phyloP scores from a whole-genome alignment of 495 filamentous ascomycete species.

The Talaromyces borbonicus region DNA sequence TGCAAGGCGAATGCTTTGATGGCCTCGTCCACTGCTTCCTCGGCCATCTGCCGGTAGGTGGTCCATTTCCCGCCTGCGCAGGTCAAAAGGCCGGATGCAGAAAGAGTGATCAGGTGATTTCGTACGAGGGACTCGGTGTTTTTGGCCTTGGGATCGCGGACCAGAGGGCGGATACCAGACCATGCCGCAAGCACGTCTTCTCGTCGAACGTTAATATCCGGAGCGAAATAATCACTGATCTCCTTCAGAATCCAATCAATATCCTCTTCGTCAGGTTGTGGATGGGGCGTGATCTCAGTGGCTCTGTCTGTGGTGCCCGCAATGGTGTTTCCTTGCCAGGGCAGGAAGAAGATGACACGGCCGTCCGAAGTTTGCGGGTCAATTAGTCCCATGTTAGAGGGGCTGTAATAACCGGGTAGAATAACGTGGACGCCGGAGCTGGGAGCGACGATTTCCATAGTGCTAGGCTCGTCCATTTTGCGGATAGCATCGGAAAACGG shows the following conservation, averaged over 20 bases:
- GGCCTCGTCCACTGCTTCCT: conserved; percentile 91
- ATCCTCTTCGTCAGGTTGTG: conserved; percentile 81
- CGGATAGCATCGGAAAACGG: conserved; percentile 91
- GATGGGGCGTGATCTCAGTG: conserved; percentile 69
- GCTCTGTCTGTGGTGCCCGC: conserved; percentile 93
- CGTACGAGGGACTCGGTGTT: conserved; percentile 93
- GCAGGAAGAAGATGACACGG: conserved; percentile 97
- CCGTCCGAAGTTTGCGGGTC: conserved; percentile 93
- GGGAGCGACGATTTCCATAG: conserved; percentile 84
- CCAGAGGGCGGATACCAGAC: conserved; percentile 88
- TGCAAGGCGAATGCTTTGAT: conserved; percentile 67
- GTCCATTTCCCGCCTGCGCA: conserved; percentile 99
- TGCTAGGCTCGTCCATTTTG: conserved; percentile 71
- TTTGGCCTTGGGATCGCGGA: conserved; percentile 86
- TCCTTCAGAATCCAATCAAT: conserved; percentile 96
- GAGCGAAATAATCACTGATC: conserved; percentile 78
- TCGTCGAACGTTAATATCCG: conserved; percentile 87
- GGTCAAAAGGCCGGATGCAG: conserved; percentile 76
- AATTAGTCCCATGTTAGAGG: conserved; percentile 91
- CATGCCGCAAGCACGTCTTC: conserved; percentile 94
- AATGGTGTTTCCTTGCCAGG: conserved; percentile 99
- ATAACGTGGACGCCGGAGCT: conserved; percentile 92
- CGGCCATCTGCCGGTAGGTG: conserved; percentile 97
- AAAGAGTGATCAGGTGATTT: conserved; percentile 87
- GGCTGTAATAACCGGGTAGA: conserved; percentile 90